Conservation (phyloP, 2,329 filamentous ascomycete species). For the Taxawa tesnikishii region DNA sequence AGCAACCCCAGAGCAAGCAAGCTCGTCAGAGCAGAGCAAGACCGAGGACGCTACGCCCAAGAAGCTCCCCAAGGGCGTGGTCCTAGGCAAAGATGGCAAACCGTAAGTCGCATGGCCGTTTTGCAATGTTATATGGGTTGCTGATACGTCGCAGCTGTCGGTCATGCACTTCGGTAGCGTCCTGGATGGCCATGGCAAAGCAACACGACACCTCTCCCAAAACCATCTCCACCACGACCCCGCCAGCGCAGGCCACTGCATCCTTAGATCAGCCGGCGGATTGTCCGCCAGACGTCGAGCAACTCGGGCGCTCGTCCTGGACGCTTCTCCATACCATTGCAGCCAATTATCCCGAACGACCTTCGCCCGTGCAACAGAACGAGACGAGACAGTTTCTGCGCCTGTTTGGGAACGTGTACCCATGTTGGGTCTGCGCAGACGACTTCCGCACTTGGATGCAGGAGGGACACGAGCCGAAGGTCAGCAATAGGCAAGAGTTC, state of each 20-base stretch:
- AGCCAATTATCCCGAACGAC: constrained; percentile 65
- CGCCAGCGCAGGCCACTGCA: constrained; percentile 13
- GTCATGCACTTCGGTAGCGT: constrained; percentile 50
- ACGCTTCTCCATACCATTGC: constrained; percentile 87
- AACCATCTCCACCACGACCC: constrained; percentile 20
- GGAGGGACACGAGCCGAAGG: constrained; percentile 50
- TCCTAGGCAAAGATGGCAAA: constrained; percentile 71
- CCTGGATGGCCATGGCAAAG: constrained; percentile 49
- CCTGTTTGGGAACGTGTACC: constrained; percentile 77
- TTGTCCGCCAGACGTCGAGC: constrained; percentile 52
- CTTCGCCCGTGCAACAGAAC: constrained; percentile 55
- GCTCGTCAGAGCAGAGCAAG: constrained; percentile 11
- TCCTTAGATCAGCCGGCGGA: constrained; percentile 8
- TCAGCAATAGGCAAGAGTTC: constrained; percentile 53
- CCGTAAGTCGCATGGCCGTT: constrained; percentile 61
- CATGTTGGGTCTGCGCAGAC: constrained; percentile 89
- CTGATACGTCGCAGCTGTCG: constrained; percentile 45
- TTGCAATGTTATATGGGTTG: no score
- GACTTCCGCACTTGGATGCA: constrained; percentile 79
- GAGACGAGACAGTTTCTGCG: constrained; percentile 69
- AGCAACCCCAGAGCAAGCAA: constrained; percentile 15
- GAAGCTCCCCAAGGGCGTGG: constrained; percentile 56
- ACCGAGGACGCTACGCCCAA: constrained; percentile 27
- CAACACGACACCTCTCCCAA: constrained; percentile 21
- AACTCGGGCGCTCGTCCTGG: constrained; percentile 80